A percentile compares a stretch with the other conserved stretches of the same genome.
Conservation (phyloP, 2,329 filamentous ascomycete species). For the Triangularia verruculosa region DNA sequence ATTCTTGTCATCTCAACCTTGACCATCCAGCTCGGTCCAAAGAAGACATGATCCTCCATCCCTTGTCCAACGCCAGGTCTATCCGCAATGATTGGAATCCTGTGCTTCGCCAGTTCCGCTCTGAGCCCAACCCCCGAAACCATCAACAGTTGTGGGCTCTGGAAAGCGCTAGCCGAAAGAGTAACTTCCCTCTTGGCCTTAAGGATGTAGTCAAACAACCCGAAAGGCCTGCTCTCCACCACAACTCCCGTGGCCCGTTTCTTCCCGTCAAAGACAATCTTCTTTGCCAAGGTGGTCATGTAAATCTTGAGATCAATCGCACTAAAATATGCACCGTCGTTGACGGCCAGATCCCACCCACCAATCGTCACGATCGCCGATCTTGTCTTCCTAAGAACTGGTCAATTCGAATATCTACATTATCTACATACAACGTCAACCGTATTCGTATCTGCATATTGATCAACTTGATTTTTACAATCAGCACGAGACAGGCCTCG, state of each 20-base stretch:
- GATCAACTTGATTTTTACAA: neutral
- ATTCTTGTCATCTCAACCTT: conserved; percentile 25
- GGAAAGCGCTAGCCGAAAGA: conserved; percentile 41
- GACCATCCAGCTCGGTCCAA: conserved; percentile 19
- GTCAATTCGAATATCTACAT: neutral
- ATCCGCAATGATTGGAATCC: conserved; percentile 31
- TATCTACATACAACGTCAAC: neutral
- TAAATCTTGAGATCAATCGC: conserved; percentile 44
- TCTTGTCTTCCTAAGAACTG: too few relatives aligned
- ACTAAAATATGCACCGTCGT: too few relatives aligned
- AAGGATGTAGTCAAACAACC: conserved; percentile 14
- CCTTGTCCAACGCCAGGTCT: conserved; percentile 40
- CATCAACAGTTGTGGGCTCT: conserved; percentile 43
- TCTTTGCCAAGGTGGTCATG: conserved; percentile 40
- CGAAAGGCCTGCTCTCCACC: conserved; percentile 27
- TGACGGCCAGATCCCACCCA: neutral
- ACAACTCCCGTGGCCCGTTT: conserved; percentile 38
- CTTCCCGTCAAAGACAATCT: conserved; percentile 40
- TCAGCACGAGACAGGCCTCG: neutral
- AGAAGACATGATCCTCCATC: conserved; percentile 36
- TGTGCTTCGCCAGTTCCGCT: conserved; percentile 1
- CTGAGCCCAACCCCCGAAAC: conserved; percentile 33
- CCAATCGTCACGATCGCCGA: neutral
- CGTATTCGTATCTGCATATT: neutral
- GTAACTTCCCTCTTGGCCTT: conserved; percentile 40